These are phyloP conservation scores for Vararia minispora DNA, from an alignment of 768 basidiomycete genomes.

Conservation along the genomic window DNA sequence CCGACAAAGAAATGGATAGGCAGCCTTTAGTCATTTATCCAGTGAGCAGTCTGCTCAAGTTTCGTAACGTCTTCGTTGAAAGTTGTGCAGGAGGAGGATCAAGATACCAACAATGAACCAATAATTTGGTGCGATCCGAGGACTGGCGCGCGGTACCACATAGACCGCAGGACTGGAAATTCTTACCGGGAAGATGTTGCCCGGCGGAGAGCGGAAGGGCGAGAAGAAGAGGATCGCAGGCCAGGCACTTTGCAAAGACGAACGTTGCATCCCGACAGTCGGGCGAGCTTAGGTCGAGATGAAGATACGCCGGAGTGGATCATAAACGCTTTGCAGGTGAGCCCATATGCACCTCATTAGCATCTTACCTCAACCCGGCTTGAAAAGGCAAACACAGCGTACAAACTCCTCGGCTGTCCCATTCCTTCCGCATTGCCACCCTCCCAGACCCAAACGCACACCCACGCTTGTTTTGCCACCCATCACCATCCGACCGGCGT, in stretches of 20 bases:
- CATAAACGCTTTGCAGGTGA: conserved; percentile 45
- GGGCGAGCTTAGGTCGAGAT: too few species aligned
- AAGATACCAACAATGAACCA: conserved; percentile 18
- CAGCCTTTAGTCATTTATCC: too few species aligned
- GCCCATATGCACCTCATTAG: neutral
- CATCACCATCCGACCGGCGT: neutral
- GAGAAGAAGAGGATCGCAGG: too few species aligned
- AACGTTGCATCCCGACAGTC: too few species aligned
- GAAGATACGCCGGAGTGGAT: conserved; percentile 51
- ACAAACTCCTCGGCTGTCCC: conserved; percentile 31
- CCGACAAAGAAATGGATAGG: too few species aligned
- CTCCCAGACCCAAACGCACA: conserved; percentile 7
- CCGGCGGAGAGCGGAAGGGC: too few species aligned
- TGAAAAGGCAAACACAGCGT: conserved; percentile 44
- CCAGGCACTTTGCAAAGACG: too few species aligned
- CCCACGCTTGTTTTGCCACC: conserved; percentile 1
- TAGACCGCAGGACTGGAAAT: conserved; percentile 63
- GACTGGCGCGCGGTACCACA: conserved; percentile 44
- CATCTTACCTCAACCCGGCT: neutral
- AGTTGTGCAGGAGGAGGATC: too few species aligned
- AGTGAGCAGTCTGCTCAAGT: too few species aligned
- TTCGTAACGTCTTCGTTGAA: too few species aligned
- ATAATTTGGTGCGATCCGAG: conserved; percentile 53
- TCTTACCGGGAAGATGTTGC: conserved; percentile 34
- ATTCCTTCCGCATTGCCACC: conserved; percentile 29